These are phyloP conservation scores for Fusarium sp. DNA, from an alignment of 2,329 filamentous ascomycete species.

Conservation along the genomic window DNA sequence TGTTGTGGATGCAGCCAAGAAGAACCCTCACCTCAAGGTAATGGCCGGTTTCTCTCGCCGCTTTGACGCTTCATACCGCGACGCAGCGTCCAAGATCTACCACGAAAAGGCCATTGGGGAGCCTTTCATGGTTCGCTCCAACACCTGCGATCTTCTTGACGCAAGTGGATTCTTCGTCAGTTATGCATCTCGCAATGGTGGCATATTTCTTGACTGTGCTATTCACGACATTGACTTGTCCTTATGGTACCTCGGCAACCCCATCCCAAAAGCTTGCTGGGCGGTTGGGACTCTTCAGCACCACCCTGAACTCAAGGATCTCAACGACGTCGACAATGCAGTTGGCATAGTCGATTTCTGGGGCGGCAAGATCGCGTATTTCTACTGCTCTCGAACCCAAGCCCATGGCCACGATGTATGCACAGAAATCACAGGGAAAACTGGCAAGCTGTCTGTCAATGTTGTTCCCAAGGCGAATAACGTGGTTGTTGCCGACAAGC, in stretches of 20 bases:
- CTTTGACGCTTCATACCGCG: constrained; percentile 75
- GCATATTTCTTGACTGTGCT: constrained; percentile 78
- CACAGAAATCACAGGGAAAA: constrained; percentile 75
- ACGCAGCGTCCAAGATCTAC: constrained; percentile 66
- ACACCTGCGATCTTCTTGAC: constrained; percentile 77
- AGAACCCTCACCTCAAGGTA: constrained; percentile 71
- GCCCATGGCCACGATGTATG: constrained; percentile 72
- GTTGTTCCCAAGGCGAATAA: constrained; percentile 67
- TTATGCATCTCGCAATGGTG: constrained; percentile 73
- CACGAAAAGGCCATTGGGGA: constrained; percentile 67
- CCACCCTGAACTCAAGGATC: constrained; percentile 46
- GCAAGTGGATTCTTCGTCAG: constrained; percentile 75
- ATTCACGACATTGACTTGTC: constrained; percentile 72
- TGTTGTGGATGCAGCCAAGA: constrained; percentile 68
- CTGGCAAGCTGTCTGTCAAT: constrained; percentile 73
- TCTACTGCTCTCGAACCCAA: constrained; percentile 75
- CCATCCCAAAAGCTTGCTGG: constrained; percentile 29
- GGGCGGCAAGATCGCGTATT: constrained; percentile 73
- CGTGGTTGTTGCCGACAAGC: constrained; percentile 65
- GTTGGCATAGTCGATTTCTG: constrained; percentile 74
- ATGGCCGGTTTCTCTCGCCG: constrained; percentile 59
- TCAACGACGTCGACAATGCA: constrained; percentile 50
- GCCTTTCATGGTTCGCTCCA: constrained; percentile 71
- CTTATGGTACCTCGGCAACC: constrained; percentile 49
- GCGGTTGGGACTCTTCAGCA: constrained; percentile 31